Evolutionary conservation across 768 basidiomycete genomes (phyloP).

Genomic region (Hypholoma fasciculare): DNA sequence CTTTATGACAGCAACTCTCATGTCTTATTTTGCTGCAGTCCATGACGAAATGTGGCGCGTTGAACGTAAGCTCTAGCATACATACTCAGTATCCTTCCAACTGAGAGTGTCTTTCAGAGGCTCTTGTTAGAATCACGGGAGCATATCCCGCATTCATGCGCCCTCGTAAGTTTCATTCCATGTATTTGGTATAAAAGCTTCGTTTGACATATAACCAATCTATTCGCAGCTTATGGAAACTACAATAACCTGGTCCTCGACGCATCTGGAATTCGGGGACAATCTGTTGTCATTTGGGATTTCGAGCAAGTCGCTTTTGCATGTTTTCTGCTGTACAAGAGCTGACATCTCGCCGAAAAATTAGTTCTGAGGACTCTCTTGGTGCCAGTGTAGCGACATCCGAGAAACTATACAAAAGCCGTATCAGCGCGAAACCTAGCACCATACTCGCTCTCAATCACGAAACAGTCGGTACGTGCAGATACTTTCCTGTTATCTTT

Average conservation of each 20-base stretch:
- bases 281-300: conserved; percentile 37
- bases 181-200: too few species aligned
- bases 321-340: background rate
- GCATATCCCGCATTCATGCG: conserved; percentile 39
- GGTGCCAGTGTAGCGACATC: conserved; percentile 23
- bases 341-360: background rate
- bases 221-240: conserved; percentile 35
- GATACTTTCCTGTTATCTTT: background rate
- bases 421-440: conserved; percentile 20
- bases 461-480: conserved; percentile 20
- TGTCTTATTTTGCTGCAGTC: conserved; percentile 17
- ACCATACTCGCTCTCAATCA: conserved; percentile 35
- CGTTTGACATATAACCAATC: background rate
- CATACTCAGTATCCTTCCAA: background rate
- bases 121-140: conserved; percentile 32
- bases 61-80: conserved; percentile 26
- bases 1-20: background rate
- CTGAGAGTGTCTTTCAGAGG: conserved; percentile 22
- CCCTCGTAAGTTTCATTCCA: conserved; percentile 26
- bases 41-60: conserved; percentile 35
- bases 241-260: conserved; percentile 37
- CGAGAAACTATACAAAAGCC: conserved; percentile 21
- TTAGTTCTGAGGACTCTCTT: conserved; percentile 29
- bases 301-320: conserved; percentile 29
- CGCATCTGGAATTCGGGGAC: conserved; percentile 30